phyloP scores from a whole-genome alignment of 116 monocot species.

The Zostera marina region DNA sequence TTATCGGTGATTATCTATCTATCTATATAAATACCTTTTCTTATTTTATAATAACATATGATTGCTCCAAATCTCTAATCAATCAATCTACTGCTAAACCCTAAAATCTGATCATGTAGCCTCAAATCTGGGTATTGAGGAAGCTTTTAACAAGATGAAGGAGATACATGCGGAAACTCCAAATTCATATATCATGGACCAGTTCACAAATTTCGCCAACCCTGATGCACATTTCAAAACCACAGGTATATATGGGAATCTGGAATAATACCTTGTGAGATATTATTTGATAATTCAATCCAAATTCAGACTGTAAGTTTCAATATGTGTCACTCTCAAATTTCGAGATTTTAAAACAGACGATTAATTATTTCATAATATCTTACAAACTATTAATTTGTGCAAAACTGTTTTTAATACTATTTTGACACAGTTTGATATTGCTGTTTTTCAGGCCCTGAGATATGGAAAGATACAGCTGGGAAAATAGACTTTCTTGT shows the following conservation, averaged over 20 bases:
- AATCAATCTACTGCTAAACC: too few species aligned
- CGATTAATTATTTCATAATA: too few species aligned
- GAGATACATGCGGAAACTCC: conserved; percentile 37
- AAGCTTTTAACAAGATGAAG: conserved; percentile 25
- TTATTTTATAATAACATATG: background rate
- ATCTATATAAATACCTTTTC: background rate
- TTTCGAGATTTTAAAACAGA: too few species aligned
- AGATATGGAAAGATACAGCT: conserved; percentile 92
- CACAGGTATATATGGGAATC: conserved; percentile 51
- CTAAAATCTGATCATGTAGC: conserved; percentile 39
- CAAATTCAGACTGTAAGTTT: too few species aligned
- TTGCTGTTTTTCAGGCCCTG: conserved; percentile 45
- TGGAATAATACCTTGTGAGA: background rate
- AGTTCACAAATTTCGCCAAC: conserved; percentile 70
- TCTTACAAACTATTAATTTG: too few species aligned
- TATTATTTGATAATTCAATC: too few species aligned
- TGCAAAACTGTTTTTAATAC: too few species aligned
- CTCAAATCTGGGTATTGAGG: conserved; percentile 40
- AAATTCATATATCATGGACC: conserved; percentile 52
- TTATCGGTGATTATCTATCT: conserved; percentile 31
- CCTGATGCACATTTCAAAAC: conserved; percentile 65
- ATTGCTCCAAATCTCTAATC: too few species aligned
- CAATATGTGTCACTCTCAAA: too few species aligned
- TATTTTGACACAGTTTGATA: background rate
- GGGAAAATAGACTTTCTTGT: conserved; percentile 87